These are phyloP conservation scores for Solanum chiquidenum DNA, from an alignment of 257 asterid genomes.

Conservation along the genomic window DNA sequence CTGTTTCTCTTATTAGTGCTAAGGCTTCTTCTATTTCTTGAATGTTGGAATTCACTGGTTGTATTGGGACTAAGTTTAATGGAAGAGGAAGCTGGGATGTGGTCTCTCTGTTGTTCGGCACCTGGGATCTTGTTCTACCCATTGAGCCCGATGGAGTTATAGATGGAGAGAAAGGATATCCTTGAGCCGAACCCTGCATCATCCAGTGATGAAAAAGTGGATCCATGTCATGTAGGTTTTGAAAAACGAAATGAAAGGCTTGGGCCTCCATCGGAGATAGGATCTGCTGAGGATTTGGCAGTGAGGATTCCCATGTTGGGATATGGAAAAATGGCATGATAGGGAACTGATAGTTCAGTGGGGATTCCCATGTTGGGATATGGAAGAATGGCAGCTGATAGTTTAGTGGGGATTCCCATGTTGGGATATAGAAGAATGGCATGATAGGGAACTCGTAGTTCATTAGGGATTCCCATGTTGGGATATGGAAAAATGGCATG, in stretches of 20 bases:
- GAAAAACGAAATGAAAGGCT: not conserved
- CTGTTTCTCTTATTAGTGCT: not conserved
- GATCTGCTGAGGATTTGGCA: not conserved
- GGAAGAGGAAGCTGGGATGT: not conserved
- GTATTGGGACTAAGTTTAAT: not conserved
- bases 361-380: not conserved
- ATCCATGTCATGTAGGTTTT: not conserved
- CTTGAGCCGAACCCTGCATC: not conserved
- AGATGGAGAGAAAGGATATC: not conserved
- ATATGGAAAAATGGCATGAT: not conserved
- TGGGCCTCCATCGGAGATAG: not conserved
- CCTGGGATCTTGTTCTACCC: not conserved
- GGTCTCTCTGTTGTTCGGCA: not conserved
- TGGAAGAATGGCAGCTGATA: not conserved
- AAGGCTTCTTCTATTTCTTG: not conserved
- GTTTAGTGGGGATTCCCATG: not conserved
- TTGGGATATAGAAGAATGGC: not conserved
- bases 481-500: not conserved
- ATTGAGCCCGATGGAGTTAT: not conserved
- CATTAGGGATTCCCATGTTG: not conserved
- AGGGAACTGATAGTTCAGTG: not conserved
- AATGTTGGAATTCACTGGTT: not conserved
- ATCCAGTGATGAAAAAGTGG: not conserved
- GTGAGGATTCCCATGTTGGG: not conserved
- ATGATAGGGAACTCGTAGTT: not conserved